Evolutionary conservation across 257 asterid species (phyloP).

Genomic region (Penstemon eatonii): DNA sequence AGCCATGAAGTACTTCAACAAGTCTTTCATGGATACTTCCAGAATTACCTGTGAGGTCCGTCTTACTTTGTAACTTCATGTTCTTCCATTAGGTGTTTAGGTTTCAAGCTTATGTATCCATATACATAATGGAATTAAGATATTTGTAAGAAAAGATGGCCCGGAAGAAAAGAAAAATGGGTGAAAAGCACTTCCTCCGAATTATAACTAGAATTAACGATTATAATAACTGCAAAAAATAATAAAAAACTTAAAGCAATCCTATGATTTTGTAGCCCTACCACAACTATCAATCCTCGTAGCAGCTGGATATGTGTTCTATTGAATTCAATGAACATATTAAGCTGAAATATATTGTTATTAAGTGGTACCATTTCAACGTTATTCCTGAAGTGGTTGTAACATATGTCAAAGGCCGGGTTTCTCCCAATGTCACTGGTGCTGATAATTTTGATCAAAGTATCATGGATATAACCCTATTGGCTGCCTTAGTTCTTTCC

Average conservation of each 20-base stretch:
- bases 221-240: no score
- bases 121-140: not conserved
- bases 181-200: not conserved
- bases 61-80: conserved; percentile 16
- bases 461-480: not conserved
- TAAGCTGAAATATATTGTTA: not conserved
- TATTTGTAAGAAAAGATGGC: not conserved
- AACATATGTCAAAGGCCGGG: not conserved
- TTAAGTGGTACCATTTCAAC: not conserved
- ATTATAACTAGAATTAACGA: not conserved
- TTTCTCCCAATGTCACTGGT: not conserved
- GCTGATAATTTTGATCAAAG: not conserved
- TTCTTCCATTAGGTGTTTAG: not conserved
- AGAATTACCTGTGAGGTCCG: conserved; percentile 81
- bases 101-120: not conserved
- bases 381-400: not conserved
- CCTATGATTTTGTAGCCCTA: no score
- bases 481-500: not conserved
- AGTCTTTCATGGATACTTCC: conserved; percentile 67
- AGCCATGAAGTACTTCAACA: conserved; percentile 67
- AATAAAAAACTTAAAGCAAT: no score
- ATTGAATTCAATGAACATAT: not conserved
- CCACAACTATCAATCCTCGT: not conserved
- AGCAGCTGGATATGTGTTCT: not conserved
- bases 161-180: not conserved